Percentiles rank a stretch among this genome's conserved stretches.
Evolutionary conservation across 768 basidiomycete species (phyloP).

Genomic region (Phlebiopsis flavidoalba): DNA sequence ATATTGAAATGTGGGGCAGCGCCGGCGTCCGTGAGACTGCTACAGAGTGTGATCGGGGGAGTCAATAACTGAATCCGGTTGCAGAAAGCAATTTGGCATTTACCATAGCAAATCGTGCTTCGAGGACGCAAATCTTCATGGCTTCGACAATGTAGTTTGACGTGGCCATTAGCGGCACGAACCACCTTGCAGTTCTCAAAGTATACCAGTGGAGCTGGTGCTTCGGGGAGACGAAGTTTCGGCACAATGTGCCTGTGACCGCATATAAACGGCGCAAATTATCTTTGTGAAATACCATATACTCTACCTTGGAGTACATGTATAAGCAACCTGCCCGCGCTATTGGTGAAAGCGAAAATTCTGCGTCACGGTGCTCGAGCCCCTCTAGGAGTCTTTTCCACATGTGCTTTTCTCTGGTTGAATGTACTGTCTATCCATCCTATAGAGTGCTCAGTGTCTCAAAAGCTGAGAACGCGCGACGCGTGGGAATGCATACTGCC

Average conservation of each 20-base stretch:
- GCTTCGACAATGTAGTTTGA: constrained; percentile 81
- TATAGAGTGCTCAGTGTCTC: constrained; percentile 18
- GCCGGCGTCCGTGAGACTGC: constrained; percentile 72
- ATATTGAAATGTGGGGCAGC: constrained; percentile 69
- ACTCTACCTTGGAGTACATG: constrained; percentile 89
- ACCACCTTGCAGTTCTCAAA: constrained; percentile 90
- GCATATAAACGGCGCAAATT: not conserved
- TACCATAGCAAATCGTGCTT: constrained; percentile 85
- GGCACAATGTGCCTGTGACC: constrained; percentile 72
- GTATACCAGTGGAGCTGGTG: constrained; percentile 95
- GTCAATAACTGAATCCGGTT: not conserved
- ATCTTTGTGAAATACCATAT: not conserved
- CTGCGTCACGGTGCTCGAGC: constrained; percentile 81
- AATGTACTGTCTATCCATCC: constrained; percentile 77
- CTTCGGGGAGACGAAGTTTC: constrained; percentile 89
- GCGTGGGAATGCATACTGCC: constrained; percentile 53
- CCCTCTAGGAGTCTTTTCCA: constrained; percentile 81
- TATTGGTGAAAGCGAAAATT: constrained; percentile 81
- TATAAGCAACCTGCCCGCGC: constrained; percentile 80
- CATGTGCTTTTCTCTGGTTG: constrained; percentile 60
- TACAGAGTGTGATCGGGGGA: constrained; percentile 27
- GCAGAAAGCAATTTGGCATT: constrained; percentile 6
- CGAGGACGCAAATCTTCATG: constrained; percentile 81
- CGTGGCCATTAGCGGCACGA: constrained; percentile 75
- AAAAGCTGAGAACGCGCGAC: constrained; percentile 1